phyloP scores from a whole-genome alignment of 1,139 yeast genomes.

The Kodamaea alishanica region DNA sequence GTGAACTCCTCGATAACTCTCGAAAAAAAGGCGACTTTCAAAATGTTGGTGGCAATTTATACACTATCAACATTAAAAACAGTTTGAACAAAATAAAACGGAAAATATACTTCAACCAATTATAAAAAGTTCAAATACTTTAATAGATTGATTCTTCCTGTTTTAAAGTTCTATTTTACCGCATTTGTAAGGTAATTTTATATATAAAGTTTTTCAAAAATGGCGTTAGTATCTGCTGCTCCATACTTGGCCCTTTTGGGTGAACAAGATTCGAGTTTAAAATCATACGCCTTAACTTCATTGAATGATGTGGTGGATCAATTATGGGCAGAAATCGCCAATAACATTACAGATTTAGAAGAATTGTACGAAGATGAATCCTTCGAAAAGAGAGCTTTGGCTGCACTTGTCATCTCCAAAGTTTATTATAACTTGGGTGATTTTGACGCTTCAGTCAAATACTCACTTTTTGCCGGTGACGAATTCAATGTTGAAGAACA shows the following conservation, averaged over 20 bases:
- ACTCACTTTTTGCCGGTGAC: constrained; percentile 80
- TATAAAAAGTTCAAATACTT: not conserved
- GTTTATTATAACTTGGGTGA: constrained; percentile 95
- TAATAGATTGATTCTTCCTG: not conserved
- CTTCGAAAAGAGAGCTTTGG: constrained; percentile 74
- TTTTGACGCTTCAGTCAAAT: constrained; percentile 84
- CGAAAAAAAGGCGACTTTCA: constrained; percentile 2
- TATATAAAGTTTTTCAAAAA: constrained; percentile 15
- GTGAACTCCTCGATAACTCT: not conserved
- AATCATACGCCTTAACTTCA: constrained; percentile 79
- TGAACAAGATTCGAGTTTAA: constrained; percentile 75
- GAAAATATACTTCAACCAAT: not conserved
- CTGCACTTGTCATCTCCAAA: constrained; percentile 90
- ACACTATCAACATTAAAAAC: not conserved
- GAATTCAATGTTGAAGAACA: constrained; percentile 70
- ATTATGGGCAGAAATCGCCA: constrained; percentile 97
- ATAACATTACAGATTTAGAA: constrained; percentile 80
- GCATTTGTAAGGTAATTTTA: not conserved
- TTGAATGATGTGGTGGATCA: constrained; percentile 83
- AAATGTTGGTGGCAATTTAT: constrained; percentile 3
- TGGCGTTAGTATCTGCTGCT: constrained; percentile 76
- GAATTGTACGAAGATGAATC: constrained; percentile 82
- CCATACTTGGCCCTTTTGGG: constrained; percentile 85
- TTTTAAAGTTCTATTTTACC: not conserved
- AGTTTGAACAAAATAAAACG: no score